Evolutionary conservation across 2,329 filamentous ascomycete species (phyloP), one percentile per base, ranked within the genome.

Genomic region (Ophiostoma quercus): DNA sequence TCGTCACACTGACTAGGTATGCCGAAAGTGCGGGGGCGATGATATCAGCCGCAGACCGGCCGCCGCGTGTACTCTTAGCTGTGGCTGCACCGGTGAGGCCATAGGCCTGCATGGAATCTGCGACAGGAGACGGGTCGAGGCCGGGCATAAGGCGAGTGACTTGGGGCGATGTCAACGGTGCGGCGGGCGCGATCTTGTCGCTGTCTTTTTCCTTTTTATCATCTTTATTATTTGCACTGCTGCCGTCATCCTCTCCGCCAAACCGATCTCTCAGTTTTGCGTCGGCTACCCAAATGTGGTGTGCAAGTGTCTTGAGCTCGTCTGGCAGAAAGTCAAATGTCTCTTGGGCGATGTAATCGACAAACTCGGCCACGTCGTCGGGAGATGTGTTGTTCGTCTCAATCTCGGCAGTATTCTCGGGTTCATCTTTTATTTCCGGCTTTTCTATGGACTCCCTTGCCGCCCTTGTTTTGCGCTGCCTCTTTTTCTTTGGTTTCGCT

Each of bases 341-440:
- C 76, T 91, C 85, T 66, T 81, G 79, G 32, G 91, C 88, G 39
- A 95, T 84, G 78, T 94, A 95, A 81, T 94, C 88, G 69, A 91
- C 88, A 78, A 96, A 96, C 0, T 96, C 92, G 34, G 87, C 86
- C 29, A 95, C 79, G 69, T 94, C 91, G 74, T 90, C 89, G 5
- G 85, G 86, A 34, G 74, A 32, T 4, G 51, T 25, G 51, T 12
- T 22, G 51, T 25, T n/a, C 9, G 9, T 22, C 22, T 57, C 51
- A 7, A 25, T 57, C 4, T 25, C 51, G 7, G 6, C 51, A 22
- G 51, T 29, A 6, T 11, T 4, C 12, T 12, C n/a, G 25, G 29
- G 76, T 16, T 71, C 66, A 6, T 74, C 60, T 34, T 74, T 71
- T 19, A 16, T 4, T 5, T 32, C 51, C 6, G 41, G 7, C 39